phyloP scores from a whole-genome alignment of 2,329 filamentous ascomycete genomes.

The Fusarium algeriense region DNA sequence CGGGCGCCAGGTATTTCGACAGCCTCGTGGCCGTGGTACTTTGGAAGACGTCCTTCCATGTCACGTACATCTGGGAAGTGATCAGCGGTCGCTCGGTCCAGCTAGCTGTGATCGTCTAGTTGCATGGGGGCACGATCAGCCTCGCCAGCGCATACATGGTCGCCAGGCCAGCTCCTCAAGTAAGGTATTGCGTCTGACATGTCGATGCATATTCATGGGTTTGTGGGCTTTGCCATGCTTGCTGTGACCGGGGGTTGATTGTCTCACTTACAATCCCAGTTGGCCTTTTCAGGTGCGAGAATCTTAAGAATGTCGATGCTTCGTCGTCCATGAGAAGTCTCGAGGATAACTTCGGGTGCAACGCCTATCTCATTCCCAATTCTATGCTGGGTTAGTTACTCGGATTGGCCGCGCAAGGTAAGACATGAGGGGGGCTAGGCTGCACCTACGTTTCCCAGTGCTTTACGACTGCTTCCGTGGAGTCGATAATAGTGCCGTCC shows the following conservation, averaged over 20 bases:
- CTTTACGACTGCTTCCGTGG: constrained; percentile 80
- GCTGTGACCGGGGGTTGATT: neutral
- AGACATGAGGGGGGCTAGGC: neutral
- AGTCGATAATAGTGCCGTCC: constrained; percentile 88
- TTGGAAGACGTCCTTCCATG: constrained; percentile 83
- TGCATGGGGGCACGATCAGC: neutral
- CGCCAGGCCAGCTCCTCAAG: constrained; percentile 1
- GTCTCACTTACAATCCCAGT: constrained; percentile 83
- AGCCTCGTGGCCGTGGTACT: constrained; percentile 80
- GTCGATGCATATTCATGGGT: neutral
- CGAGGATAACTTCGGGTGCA: constrained; percentile 84
- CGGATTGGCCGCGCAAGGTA: neutral
- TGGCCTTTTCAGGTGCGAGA: constrained; percentile 86
- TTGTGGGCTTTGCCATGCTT: neutral
- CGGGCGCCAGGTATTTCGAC: constrained; percentile 88
- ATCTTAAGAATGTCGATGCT: constrained; percentile 87
- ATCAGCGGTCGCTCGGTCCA: constrained; percentile 28
- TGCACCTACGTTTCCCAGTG: constrained; percentile 76
- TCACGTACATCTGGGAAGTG: constrained; percentile 75
- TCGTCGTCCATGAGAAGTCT: constrained; percentile 90
- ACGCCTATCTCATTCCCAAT: constrained; percentile 87
- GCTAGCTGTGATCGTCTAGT: constrained; percentile 4
- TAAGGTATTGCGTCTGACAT: constrained; percentile 7
- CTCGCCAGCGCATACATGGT: constrained; percentile 6
- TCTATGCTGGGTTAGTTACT: constrained; percentile 55